Conservation (phyloP, 768 basidiomycete species). For the Auriscalpium vulgare region DNA sequence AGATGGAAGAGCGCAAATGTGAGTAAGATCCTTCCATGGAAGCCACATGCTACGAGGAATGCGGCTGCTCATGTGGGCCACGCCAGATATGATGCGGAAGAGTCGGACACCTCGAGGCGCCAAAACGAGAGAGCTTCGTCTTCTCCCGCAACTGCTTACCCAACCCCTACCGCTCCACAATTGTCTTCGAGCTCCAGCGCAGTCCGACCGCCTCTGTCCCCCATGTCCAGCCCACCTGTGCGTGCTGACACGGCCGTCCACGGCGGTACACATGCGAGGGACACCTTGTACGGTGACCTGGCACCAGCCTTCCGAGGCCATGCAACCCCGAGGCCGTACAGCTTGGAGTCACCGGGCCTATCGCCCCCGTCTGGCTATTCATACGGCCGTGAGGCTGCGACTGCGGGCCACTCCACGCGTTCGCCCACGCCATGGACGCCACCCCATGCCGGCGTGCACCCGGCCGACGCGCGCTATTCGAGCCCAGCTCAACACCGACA, state of each 20-base stretch:
- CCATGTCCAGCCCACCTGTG: not conserved
- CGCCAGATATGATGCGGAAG: conserved; percentile 16
- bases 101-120: conserved; percentile 14
- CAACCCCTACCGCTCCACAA: conserved; percentile 6
- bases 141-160: conserved; percentile 6
- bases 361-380: not conserved
- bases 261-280: not conserved
- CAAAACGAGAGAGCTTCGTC: conserved; percentile 7
- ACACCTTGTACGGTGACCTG: not conserved
- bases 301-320: not conserved
- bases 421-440: not conserved
- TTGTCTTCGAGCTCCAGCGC: not conserved
- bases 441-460: not conserved
- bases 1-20: conserved; percentile 65
- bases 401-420: not conserved
- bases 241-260: not conserved
- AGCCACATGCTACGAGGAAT: not conserved
- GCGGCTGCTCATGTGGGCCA: conserved; percentile 3
- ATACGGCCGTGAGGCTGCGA: not conserved
- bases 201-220: not conserved
- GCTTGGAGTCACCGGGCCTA: not conserved
- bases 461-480: not conserved
- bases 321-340: not conserved
- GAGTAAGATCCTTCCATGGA: conserved; percentile 18
- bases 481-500: not conserved